Percentiles rank a stretch among this genome's conserved stretches.
Conservation (phyloP, 352 stramenopile genomes). For the Phytophthora foliorum region DNA sequence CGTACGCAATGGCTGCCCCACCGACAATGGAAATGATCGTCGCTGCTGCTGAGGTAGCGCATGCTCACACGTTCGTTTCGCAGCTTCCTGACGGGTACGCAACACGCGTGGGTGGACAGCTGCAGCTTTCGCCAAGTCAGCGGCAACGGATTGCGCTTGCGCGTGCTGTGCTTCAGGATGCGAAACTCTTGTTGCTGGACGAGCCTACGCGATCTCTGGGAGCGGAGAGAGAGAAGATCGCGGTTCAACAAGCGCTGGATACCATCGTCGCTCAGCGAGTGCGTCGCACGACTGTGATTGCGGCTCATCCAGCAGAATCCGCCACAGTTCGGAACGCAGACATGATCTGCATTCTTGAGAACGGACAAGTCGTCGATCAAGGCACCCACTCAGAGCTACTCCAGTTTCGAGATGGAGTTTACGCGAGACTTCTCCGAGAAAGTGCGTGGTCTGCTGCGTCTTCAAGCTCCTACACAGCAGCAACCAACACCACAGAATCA, state of each 20-base stretch:
- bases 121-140: constrained; percentile 70
- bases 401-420: constrained; percentile 25
- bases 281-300: constrained; percentile 51
- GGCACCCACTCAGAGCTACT: constrained; percentile 57
- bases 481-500: constrained; percentile 1
- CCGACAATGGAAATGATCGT: constrained; percentile 78
- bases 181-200: constrained; percentile 91
- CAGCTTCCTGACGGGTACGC: constrained; percentile 92
- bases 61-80: constrained; percentile 94
- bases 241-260: constrained; percentile 68
- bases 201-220: constrained; percentile 86
- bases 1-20: constrained; percentile 57
- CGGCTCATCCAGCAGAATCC: constrained; percentile 48
- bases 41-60: constrained; percentile 92
- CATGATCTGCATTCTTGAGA: constrained; percentile 44
- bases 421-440: constrained; percentile 31
- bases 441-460: constrained; percentile 29
- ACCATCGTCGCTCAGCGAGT: constrained; percentile 47
- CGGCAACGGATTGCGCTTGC: constrained; percentile 93
- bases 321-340: constrained; percentile 48
- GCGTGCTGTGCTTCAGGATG: constrained; percentile 91
- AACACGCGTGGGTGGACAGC: constrained; percentile 93
- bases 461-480: constrained; percentile 30
- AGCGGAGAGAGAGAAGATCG: constrained; percentile 66
- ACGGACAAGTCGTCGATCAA: constrained; percentile 34